Percentiles rank a stretch among this genome's conserved stretches.
Conservation (phyloP, 768 basidiomycete species). For the Mycena latifolia region DNA sequence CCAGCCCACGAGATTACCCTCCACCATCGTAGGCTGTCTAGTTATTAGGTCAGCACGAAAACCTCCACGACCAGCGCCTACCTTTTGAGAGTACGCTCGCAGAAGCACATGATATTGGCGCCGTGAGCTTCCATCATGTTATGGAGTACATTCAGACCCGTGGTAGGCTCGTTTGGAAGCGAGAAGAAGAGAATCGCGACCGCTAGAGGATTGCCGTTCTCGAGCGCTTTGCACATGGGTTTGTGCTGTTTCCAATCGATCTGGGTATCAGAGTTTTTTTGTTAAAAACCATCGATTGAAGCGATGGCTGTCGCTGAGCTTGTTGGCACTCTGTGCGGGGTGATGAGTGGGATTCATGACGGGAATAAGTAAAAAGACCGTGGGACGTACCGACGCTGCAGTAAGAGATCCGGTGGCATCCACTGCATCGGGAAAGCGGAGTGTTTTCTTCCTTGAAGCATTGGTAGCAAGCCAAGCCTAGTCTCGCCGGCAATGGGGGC, state of each 20-base stretch:
- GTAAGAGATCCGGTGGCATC: no score
- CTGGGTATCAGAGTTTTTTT: no score
- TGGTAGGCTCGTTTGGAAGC: neutral
- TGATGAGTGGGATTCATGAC: no score
- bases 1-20: slow-evolving; percentile 36
- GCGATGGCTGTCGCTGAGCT: no score
- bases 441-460: no score
- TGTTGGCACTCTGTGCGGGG: no score
- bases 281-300: no score
- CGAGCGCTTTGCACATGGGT: slow-evolving; percentile 1
- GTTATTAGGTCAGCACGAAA: neutral
- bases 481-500: neutral
- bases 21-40: slow-evolving; percentile 6
- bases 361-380: no score
- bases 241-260: slow-evolving; percentile 1
- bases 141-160: neutral
- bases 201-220: neutral
- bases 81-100: slow-evolving; percentile 7
- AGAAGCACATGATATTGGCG: slow-evolving; percentile 4
- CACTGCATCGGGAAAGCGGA: no score
- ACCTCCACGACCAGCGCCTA: neutral
- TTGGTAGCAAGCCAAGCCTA: no score
- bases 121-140: neutral
- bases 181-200: neutral
- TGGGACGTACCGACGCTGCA: no score